Percentiles rank a stretch among this genome's conserved stretches.
Evolutionary conservation across 1,139 yeast genomes (phyloP).

Genomic region (Barnettozyma hawaiiensis): DNA sequence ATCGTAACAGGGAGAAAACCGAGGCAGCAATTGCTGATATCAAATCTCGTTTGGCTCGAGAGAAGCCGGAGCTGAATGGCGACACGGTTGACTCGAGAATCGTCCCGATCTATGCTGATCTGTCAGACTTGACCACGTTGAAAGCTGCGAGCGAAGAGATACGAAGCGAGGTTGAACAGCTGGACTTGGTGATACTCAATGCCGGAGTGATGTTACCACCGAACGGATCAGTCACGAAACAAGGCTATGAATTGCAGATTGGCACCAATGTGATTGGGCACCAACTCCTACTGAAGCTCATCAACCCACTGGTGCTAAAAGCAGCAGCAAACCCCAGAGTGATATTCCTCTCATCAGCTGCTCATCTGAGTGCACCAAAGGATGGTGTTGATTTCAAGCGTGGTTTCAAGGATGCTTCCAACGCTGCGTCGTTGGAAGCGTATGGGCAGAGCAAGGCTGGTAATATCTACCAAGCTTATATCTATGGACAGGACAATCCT

Average conservation of each 20-base stretch:
- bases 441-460: constrained; percentile 49
- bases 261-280: constrained; percentile 49
- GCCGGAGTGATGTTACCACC: constrained; percentile 48
- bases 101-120: constrained; percentile 34
- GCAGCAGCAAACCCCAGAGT: constrained; percentile 31
- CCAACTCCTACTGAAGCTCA: constrained; percentile 39
- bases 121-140: constrained; percentile 40
- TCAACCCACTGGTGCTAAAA: constrained; percentile 38
- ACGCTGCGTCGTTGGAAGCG: constrained; percentile 5
- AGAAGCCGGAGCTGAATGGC: background rate
- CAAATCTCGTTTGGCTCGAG: constrained; percentile 21
- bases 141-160: constrained; percentile 37
- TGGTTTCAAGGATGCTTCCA: constrained; percentile 16
- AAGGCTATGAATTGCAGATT: constrained; percentile 42
- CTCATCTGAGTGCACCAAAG: constrained; percentile 33
- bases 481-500: constrained; percentile 37
- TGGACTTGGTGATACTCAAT: constrained; percentile 44
- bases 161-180: constrained; percentile 24
- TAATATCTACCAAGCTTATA: constrained; percentile 37
- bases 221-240: constrained; percentile 32
- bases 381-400: constrained; percentile 35
- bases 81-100: constrained; percentile 20
- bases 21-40: constrained; percentile 32
- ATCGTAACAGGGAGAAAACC: constrained; percentile 35
- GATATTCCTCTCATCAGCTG: constrained; percentile 43